Percentiles rank a stretch among this genome's conserved stretches.
phyloP scores from a whole-genome alignment of 768 basidiomycete genomes.

The Fistulinella prunicolor region DNA sequence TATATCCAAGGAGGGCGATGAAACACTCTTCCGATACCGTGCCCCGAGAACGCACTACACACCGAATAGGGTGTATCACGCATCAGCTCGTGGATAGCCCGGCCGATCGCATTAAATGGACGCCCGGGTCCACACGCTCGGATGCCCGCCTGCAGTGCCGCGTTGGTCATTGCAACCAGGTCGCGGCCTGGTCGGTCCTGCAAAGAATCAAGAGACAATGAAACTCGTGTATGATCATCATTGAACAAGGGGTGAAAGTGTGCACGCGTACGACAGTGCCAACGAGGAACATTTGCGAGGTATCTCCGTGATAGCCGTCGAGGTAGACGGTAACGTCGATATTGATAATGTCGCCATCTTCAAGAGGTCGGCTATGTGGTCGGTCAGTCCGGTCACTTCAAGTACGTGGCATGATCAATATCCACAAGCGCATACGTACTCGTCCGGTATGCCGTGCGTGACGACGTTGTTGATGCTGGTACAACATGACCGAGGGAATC shows the following conservation, averaged over 20 bases:
- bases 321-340: conserved; percentile 83
- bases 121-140: conserved; percentile 67
- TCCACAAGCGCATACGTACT: conserved; percentile 45
- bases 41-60: conserved; percentile 74
- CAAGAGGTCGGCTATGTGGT: conserved; percentile 61
- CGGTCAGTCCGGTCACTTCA: background rate
- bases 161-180: conserved; percentile 58
- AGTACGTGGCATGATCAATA: background rate
- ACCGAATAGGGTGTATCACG: conserved; percentile 47
- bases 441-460: conserved; percentile 87
- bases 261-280: conserved; percentile 66
- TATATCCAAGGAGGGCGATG: conserved; percentile 83
- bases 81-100: conserved; percentile 57
- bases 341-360: conserved; percentile 84
- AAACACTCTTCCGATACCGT: conserved; percentile 82
- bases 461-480: conserved; percentile 85
- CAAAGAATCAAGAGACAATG: background rate
- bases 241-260: background rate
- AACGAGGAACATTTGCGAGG: conserved; percentile 78
- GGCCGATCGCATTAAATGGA: conserved; percentile 69
- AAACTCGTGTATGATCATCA: too few relatives aligned
- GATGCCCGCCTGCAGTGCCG: conserved; percentile 71
- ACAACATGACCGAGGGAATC: conserved; percentile 48
- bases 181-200: conserved; percentile 71
- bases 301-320: conserved; percentile 89